These are phyloP conservation scores for Samsoniella hepiali DNA, from an alignment of 2,329 filamentous ascomycete species.

Conservation along the genomic window DNA sequence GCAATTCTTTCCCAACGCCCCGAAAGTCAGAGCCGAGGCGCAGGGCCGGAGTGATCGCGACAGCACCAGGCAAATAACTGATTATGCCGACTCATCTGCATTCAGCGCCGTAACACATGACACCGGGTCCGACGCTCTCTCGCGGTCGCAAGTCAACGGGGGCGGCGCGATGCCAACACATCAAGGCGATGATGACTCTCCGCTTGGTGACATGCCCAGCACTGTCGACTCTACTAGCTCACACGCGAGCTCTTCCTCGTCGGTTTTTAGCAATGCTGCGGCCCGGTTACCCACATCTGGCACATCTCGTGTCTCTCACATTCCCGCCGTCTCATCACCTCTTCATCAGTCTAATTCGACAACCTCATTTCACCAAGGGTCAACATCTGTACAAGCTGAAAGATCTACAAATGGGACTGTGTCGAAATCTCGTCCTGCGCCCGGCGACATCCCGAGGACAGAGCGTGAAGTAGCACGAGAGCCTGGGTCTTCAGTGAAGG, in stretches of 20 bases:
- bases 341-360: slow-evolving; percentile 31
- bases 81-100: slow-evolving; percentile 25
- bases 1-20: slow-evolving; percentile 80
- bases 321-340: slow-evolving; percentile 28
- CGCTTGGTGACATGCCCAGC: slow-evolving; percentile 64
- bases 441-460: background rate
- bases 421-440: background rate
- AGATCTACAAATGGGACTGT: background rate
- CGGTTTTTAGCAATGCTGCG: slow-evolving; percentile 60
- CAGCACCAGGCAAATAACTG: slow-evolving; percentile 27
- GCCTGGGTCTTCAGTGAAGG: slow-evolving; percentile 50
- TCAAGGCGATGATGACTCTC: slow-evolving; percentile 56
- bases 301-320: slow-evolving; percentile 30
- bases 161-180: slow-evolving; percentile 34
- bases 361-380: background rate
- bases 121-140: slow-evolving; percentile 20
- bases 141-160: slow-evolving; percentile 15
- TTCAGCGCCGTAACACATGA: slow-evolving; percentile 26
- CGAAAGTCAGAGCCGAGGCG: slow-evolving; percentile 55
- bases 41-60: slow-evolving; percentile 37
- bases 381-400: background rate
- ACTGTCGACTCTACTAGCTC: slow-evolving; percentile 71
- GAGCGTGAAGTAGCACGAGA: slow-evolving; percentile 50
- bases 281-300: slow-evolving; percentile 40
- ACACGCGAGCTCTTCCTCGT: slow-evolving; percentile 66